phyloP scores from a whole-genome alignment of 169 alveolate genomes.

The Haemoproteus tartakovskyi region DNA sequence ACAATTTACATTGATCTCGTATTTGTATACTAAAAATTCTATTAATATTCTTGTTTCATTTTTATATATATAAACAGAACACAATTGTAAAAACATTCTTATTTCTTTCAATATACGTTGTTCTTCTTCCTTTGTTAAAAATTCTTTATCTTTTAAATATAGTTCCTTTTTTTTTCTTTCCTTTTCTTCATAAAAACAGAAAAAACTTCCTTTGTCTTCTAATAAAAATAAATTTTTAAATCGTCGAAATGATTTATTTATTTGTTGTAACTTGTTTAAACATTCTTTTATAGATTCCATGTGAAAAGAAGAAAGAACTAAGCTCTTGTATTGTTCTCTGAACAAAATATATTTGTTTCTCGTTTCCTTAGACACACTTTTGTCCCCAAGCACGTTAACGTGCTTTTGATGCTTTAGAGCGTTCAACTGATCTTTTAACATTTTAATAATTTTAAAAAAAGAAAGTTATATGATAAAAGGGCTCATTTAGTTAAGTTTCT shows the following conservation, averaged over 20 bases:
- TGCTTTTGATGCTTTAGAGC: slow-evolving; percentile 34
- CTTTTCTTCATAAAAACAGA: background rate
- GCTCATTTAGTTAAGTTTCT: too few species aligned
- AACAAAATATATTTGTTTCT: slow-evolving; percentile 36
- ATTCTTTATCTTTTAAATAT: slow-evolving; percentile 38
- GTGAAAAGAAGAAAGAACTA: slow-evolving; percentile 24
- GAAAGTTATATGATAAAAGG: too few species aligned
- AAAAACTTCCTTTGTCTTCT: slow-evolving; percentile 9
- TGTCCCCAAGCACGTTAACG: slow-evolving; percentile 45
- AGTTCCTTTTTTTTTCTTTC: slow-evolving; percentile 7
- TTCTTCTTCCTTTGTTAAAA: slow-evolving; percentile 52
- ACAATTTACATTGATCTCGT: slow-evolving; percentile 55
- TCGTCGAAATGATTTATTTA: slow-evolving; percentile 23
- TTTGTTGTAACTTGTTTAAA: slow-evolving; percentile 4
- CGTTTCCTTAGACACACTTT: slow-evolving; percentile 18
- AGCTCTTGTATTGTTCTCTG: slow-evolving; percentile 14
- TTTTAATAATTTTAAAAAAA: too few species aligned
- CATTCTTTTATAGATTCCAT: slow-evolving; percentile 20
- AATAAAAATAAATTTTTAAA: slow-evolving; percentile 19
- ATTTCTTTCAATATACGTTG: slow-evolving; percentile 14
- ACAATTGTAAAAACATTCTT: slow-evolving; percentile 27
- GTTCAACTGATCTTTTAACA: slow-evolving; percentile 31
- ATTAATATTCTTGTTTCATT: slow-evolving; percentile 42
- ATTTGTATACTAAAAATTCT: slow-evolving; percentile 51
- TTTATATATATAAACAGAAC: slow-evolving; percentile 30